Evolutionary conservation across 768 basidiomycete genomes (phyloP), one percentile per base, ranked within the genome.

Genomic region (Lentinula guzmanii): DNA sequence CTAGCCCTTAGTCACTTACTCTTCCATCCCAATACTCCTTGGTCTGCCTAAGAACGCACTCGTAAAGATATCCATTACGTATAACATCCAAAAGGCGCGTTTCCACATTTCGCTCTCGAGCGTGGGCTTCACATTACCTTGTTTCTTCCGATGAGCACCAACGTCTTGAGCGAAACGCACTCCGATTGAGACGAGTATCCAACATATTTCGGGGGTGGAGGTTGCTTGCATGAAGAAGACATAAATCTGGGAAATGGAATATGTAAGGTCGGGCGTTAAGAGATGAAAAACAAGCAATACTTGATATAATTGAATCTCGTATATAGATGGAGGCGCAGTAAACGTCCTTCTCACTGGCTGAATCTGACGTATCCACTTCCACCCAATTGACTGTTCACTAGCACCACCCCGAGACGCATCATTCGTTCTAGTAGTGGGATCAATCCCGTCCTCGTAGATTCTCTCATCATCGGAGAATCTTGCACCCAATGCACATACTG

Each of bases 101-200:
- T 86, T 87, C 77, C 83, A 86, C 34, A 85, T 69, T 65, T 91
- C 87, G 52, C 79, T 75, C 62, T 89, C 84, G 2, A 76, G 63
- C 1, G 76, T 76, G 2, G 70, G 73, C 10, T 67, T 66, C 31
- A 51, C 64, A 28, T 31, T 63, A 62, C 63, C 72, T 70, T 51
- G 68, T 70, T 75, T 76, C 61, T 74, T 66, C n/a, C 80, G 71
- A 65, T 86, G 83, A 0, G 80, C 79, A 5, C 87, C 81, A 4
- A 85, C 77, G 62, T 88, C 86, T 66, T 87, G 82, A 0, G 82
- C 82, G 6, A 80, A 73, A 5, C 86, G 79, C 13, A 89, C 74
- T 37, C 81, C 83, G 21, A 83, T 68, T 2, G 86, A 84, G 18
- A 79, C 71, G 1, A 84, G 65, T 4, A 71, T 74, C 88, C 86